Base-by-base conservation (phyloP, 495 filamentous ascomycete species). In the Neurospora sp. region DNA sequence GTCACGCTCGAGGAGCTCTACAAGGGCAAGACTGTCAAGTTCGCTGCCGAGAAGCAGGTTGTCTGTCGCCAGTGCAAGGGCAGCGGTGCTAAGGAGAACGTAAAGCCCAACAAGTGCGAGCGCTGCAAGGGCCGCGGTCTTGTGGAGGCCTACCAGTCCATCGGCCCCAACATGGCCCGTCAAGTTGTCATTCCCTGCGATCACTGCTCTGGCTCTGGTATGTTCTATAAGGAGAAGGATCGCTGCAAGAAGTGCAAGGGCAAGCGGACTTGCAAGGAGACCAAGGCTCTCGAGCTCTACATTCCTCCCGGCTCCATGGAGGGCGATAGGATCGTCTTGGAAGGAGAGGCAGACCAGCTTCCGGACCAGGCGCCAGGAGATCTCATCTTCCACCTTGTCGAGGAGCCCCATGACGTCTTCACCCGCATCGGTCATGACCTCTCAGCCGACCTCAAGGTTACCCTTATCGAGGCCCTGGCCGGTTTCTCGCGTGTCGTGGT, bases 221-320 rank as follows among this genome's bases (percentile, higher is more conserved):
- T 89, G 72, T 89, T 94, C 76, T 97, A 89, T 85, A 92, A 92
- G 81, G 93, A 96, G 74, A 98, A 98, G 85, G 96, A 99, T 74
- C 91, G 92, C 79, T 99, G 96, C 86, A 96, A 94, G 86, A 97
- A 96, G 86, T 99, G 96, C 88, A 97, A 98, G 83, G 96, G 96
- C 65, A 90, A 91, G 78, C 88, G 92, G 70, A 92, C 93, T 4
- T 84, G 86, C 40, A 89, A 92, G 78, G 90, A 93, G 79, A 95
- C 91, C 81, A 99, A 98, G 84, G 91, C 96, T 14, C 83, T 99
- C 61, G 96, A 99, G 82, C 89, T 99, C 44, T 98, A 98, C 83
- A 97, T 99, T 72, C 94, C 96, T 40, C 90, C 91, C 45, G 96
- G 96, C 61, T 91, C 94, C 42, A 89, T 88, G 85, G 89, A 96